A percentile compares a stretch with the other conserved stretches of the same genome.
phyloP scores from a whole-genome alignment of 345 rosid genomes.

The Rhodomyrtus tomentosa region DNA sequence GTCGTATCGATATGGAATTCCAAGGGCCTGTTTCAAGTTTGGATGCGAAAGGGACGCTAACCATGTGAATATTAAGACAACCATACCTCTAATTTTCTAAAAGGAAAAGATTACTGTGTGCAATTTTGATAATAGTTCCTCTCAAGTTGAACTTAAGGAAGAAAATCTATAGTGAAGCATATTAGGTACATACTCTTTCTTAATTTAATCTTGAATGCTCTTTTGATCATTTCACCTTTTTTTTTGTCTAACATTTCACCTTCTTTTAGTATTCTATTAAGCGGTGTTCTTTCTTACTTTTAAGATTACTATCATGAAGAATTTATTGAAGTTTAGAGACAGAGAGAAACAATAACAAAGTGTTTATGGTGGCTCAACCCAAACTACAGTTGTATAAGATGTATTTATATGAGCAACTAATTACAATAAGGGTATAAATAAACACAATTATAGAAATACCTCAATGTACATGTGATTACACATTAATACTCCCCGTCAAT shows the following conservation, averaged over 20 bases:
- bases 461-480: too few relatives aligned
- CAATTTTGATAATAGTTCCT: not conserved
- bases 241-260: not conserved
- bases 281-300: not conserved
- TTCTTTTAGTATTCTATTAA: too few relatives aligned
- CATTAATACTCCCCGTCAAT: too few relatives aligned
- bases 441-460: too few relatives aligned
- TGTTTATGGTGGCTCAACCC: too few relatives aligned
- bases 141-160: not conserved
- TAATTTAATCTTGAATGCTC: not conserved
- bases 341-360: too few relatives aligned
- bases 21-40: not conserved
- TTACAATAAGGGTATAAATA: too few relatives aligned
- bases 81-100: not conserved
- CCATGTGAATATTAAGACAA: not conserved
- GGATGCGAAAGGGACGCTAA: not conserved
- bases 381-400: too few relatives aligned
- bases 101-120: not conserved
- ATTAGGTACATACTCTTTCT: not conserved
- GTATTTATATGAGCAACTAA: too few relatives aligned
- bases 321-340: too few relatives aligned
- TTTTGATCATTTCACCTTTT: not conserved
- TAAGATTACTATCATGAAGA: not conserved
- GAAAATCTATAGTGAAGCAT: not conserved
- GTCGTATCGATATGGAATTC: not conserved